These are phyloP conservation scores for Termitomyces sp. DNA, from an alignment of 1,284 basidiomycete genomes.

Conservation along the genomic window DNA sequence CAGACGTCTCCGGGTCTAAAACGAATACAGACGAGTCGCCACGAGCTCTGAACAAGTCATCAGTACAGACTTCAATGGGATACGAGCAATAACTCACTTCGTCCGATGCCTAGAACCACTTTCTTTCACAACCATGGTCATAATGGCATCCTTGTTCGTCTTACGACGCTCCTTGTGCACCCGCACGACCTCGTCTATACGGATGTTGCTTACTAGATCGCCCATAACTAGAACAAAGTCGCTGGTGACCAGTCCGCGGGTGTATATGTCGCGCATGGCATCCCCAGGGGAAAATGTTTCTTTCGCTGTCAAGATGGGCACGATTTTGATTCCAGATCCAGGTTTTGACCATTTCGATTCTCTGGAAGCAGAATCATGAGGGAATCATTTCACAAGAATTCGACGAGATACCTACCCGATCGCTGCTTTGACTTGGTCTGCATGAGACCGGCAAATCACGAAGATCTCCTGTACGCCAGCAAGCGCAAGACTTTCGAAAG, in stretches of 20 bases:
- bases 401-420: conserved; percentile 56
- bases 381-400: conserved; percentile 4
- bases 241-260: conserved; percentile 83
- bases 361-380: conserved; percentile 33
- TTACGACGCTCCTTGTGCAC: conserved; percentile 86
- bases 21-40: conserved; percentile 73
- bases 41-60: conserved; percentile 44
- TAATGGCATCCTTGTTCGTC: conserved; percentile 88
- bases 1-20: conserved; percentile 66
- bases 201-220: conserved; percentile 91
- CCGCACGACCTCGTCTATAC: conserved; percentile 84
- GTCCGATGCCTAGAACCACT: conserved; percentile 68
- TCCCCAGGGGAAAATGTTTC: conserved; percentile 92
- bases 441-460: conserved; percentile 86
- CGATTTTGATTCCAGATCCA: conserved; percentile 76
- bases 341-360: conserved; percentile 79
- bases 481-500: conserved; percentile 87
- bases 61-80: conserved; percentile 5
- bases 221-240: conserved; percentile 95
- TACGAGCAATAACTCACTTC: conserved; percentile 43
- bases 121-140: conserved; percentile 92
- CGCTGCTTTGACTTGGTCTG: conserved; percentile 76
- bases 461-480: conserved; percentile 96
- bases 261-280: conserved; percentile 95
- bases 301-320: conserved; percentile 82